Evolutionary conservation across 202 grass and related monocot genomes (phyloP).

Genomic region (Hordeum pubiflorum): DNA sequence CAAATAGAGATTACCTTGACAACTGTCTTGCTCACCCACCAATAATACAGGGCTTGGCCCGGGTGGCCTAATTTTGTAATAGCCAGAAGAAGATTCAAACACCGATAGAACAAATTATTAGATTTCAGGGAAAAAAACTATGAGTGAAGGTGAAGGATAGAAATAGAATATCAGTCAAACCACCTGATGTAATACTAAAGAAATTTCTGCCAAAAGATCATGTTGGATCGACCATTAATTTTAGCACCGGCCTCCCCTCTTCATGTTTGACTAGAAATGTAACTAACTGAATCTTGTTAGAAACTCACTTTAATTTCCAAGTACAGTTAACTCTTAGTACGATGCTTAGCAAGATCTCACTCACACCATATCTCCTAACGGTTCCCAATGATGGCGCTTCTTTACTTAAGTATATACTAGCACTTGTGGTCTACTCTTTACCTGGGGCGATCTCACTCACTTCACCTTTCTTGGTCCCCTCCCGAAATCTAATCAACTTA

Average conservation of each 20-base stretch:
- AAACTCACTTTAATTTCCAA: not conserved
- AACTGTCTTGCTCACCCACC: not conserved
- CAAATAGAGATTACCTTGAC: not conserved
- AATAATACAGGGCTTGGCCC: not conserved
- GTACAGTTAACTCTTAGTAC: not conserved
- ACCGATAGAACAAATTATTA: not conserved
- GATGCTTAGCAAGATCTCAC: constrained; percentile 14
- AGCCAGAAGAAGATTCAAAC: not conserved
- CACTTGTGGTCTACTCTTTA: constrained; percentile 16
- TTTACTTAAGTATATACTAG: constrained; percentile 11
- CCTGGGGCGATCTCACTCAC: constrained; percentile 22
- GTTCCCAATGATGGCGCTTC: not conserved
- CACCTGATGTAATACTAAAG: constrained; percentile 22
- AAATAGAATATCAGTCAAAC: constrained; percentile 22
- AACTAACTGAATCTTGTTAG: not conserved
- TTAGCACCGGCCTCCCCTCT: not conserved
- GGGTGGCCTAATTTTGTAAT: not conserved
- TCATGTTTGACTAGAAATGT: constrained; percentile 10
- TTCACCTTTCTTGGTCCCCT: constrained; percentile 31
- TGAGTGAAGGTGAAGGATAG: constrained; percentile 1
- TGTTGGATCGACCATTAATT: constrained; percentile 15
- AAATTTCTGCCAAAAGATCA: constrained; percentile 12
- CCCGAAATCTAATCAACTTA: constrained; percentile 22
- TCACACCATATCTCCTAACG: constrained; percentile 15
- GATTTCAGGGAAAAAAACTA: not conserved